phyloP scores from a whole-genome alignment of 305 asterid genomes.

The Fraxinus ornus region DNA sequence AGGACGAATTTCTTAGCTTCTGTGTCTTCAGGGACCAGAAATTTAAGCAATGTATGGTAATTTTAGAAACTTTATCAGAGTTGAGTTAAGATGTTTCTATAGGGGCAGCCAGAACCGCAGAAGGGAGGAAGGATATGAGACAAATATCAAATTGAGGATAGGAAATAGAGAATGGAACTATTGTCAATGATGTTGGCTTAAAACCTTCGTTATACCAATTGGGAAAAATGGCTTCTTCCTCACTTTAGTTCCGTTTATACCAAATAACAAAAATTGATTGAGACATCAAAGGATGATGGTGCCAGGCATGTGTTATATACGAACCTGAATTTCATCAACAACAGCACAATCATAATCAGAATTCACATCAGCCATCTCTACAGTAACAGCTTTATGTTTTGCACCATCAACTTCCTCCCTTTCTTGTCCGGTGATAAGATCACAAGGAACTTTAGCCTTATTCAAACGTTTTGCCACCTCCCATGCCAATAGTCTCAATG shows the following conservation, averaged over 20 bases:
- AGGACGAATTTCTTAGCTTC: background rate
- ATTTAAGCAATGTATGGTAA: background rate
- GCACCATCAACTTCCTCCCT: conserved; percentile 86
- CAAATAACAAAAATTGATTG: background rate
- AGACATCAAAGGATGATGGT: background rate
- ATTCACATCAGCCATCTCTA: conserved; percentile 86
- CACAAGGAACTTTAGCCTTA: conserved; percentile 88
- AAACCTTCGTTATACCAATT: background rate
- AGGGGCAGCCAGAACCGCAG: background rate
- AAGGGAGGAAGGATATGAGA: background rate
- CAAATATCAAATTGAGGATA: background rate
- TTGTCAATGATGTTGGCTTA: background rate
- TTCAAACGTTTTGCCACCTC: conserved; percentile 85
- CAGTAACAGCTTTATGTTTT: conserved; percentile 80
- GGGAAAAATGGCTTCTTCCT: background rate
- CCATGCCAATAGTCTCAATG: conserved; percentile 98
- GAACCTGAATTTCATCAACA: conserved; percentile 94
- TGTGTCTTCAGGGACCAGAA: background rate
- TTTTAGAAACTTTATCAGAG: background rate
- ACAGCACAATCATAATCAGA: conserved; percentile 76
- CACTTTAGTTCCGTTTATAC: background rate
- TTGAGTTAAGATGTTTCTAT: background rate
- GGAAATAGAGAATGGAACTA: background rate
- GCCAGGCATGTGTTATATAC: conserved; percentile 19
- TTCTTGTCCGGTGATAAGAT: conserved; percentile 95